Conservation (phyloP, 805 yeast species). For the Ogataea pini region DNA sequence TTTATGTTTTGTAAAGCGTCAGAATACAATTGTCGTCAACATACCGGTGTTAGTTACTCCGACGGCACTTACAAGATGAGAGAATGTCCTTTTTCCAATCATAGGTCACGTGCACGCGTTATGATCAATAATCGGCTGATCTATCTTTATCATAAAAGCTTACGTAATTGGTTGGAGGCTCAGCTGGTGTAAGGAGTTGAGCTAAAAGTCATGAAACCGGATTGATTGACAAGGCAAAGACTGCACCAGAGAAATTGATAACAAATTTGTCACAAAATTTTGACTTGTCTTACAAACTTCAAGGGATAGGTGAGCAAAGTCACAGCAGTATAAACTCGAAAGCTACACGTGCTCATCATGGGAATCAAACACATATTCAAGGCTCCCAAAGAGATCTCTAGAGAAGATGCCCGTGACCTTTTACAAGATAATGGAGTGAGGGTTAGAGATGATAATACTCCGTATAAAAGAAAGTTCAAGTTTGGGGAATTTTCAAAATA, state of each 20-base stretch:
- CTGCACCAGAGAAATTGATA: neutral
- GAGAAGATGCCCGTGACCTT: conserved; percentile 41
- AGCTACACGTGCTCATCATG: conserved; percentile 32
- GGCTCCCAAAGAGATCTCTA: conserved; percentile 49
- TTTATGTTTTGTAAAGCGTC: too few species aligned
- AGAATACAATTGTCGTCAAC: too few species aligned
- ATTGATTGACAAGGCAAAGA: conserved; percentile 1
- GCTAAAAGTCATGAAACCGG: conserved; percentile 1
- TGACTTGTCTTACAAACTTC: neutral
- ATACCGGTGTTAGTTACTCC: too few species aligned
- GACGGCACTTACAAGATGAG: too few species aligned
- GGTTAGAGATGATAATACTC: conserved; percentile 35
- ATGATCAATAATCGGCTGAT: neutral
- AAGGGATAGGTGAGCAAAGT: too few species aligned
- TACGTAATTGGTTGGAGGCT: neutral
- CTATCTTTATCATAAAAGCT: neutral
- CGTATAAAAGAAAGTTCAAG: conserved; percentile 38
- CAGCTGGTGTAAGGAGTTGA: conserved; percentile 7
- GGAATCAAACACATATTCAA: conserved; percentile 51
- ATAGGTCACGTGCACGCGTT: neutral
- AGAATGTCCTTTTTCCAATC: too few species aligned
- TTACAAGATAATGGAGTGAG: conserved; percentile 46
- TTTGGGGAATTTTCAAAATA: conserved; percentile 50
- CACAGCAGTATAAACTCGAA: neutral
- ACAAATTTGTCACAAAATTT: neutral